Conservation (phyloP, 2,329 filamentous ascomycete genomes). For the Penicillium hesseltinei region DNA sequence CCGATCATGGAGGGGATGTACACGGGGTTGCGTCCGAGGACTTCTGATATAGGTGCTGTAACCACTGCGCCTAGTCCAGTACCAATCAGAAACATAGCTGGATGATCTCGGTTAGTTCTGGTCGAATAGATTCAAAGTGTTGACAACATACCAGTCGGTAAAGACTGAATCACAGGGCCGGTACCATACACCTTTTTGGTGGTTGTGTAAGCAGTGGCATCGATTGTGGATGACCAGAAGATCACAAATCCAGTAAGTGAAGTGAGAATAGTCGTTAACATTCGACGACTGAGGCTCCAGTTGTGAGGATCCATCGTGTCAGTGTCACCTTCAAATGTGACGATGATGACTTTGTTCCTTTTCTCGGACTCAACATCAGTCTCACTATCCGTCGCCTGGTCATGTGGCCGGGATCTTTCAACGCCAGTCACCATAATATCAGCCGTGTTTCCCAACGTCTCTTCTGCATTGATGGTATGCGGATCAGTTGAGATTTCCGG, state of each 20-base stretch:
- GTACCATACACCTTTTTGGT: conserved; percentile 30
- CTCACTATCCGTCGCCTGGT: neutral
- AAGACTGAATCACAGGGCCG: conserved; percentile 34
- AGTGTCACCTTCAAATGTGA: conserved; percentile 41
- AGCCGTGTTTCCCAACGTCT: conserved; percentile 22
- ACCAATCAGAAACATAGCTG: conserved; percentile 45
- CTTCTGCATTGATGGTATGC: conserved; percentile 16
- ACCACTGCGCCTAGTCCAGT: conserved; percentile 49
- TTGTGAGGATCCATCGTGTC: conserved; percentile 49
- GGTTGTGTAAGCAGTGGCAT: conserved; percentile 46
- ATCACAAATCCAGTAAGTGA: conserved; percentile 45
- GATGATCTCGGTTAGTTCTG: neutral
- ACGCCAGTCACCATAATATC: conserved; percentile 27
- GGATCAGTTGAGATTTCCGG: conserved; percentile 13
- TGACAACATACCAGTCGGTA: conserved; percentile 45
- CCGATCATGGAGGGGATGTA: conserved; percentile 48
- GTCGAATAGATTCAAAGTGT: conserved; percentile 24
- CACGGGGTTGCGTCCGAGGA: conserved; percentile 48
- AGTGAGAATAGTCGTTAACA: conserved; percentile 33
- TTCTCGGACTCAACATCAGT: conserved; percentile 19
- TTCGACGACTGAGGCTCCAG: conserved; percentile 37
- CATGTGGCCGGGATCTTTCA: conserved; percentile 20
- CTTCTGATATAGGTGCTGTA: conserved; percentile 50
- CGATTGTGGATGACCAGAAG: conserved; percentile 51
- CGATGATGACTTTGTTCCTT: conserved; percentile 40